Evolutionary conservation across 1,284 basidiomycete species (phyloP), one percentile per base, ranked within the genome.

Genomic region (Malassezia sp.): DNA sequence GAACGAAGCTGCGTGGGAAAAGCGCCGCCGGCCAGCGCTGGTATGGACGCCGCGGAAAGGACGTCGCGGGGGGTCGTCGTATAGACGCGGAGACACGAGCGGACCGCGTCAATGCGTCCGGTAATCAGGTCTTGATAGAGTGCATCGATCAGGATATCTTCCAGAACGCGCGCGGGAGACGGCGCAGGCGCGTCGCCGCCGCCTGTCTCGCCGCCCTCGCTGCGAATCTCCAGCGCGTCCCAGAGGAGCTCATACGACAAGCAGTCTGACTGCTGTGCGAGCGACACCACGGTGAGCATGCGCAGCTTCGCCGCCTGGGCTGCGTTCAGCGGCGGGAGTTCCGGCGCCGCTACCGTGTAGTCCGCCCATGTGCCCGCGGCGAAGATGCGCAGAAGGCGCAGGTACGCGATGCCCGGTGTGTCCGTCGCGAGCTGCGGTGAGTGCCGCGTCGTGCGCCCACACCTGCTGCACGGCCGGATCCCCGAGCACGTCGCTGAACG

Each of bases 211-310:
- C 15, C 30, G 15, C n/a, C n/a, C n/a, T 26, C 15, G 22, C 22
- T 38, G n/a, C 15, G 18, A 24, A 49, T 20, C 15, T 26, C 47
- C 17, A 44, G 15, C n/a, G 34, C 41, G 12, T 17, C 7, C 18
- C 12, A 8, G 17, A 48, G 29, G 8, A 21, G 20, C 9, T 17
- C 15, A 20, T 38, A 42, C n/a, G 23, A 12, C 8, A 44, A 32
- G 8, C 21, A 26, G 11, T 30, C 28, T 5, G 15, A 12, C 0
- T 9, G 15, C 3, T 38, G 26, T 2, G 43, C 31, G 27, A 50
- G 20, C 15, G 42, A 45, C 7, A 45, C 15, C n/a, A 50, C 18
- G 2, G 48, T 40, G 26, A 44, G 48, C n/a, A 38, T 42, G n/a
- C 40, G 42, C 15, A 49, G 41, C 41, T 49, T 42, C 9, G 17